Percentiles rank a stretch among this genome's conserved stretches.
Evolutionary conservation across 140 eudicot genomes (phyloP).

Genomic region (Cichorium intybus): DNA sequence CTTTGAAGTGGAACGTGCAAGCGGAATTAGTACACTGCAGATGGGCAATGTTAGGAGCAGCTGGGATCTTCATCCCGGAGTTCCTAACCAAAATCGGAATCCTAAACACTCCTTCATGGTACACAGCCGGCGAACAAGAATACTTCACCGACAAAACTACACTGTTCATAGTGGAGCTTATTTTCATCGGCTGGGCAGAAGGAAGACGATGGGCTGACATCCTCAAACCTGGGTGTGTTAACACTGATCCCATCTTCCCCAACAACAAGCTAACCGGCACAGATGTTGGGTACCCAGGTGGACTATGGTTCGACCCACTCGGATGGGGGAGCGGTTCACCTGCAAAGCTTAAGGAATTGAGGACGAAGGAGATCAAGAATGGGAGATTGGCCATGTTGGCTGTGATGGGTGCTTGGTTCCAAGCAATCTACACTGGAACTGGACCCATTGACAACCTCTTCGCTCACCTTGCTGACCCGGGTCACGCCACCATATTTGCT

Average conservation of each 20-base stretch:
- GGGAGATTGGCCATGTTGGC: slow-evolving; percentile 98
- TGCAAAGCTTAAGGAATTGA: slow-evolving; percentile 80
- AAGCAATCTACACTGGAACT: slow-evolving; percentile 87
- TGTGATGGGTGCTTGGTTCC: slow-evolving; percentile 99
- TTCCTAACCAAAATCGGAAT: slow-evolving; percentile 91
- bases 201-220: slow-evolving; percentile 99
- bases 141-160: slow-evolving; percentile 99
- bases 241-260: slow-evolving; percentile 99
- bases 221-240: slow-evolving; percentile 85
- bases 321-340: slow-evolving; percentile 92
- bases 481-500: slow-evolving; percentile 96
- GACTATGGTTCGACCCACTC: slow-evolving; percentile 97
- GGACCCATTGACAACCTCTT: slow-evolving; percentile 98
- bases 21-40: slow-evolving; percentile 94
- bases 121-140: slow-evolving; percentile 98
- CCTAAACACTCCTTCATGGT: slow-evolving; percentile 98
- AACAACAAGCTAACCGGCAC: slow-evolving; percentile 99
- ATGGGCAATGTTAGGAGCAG: slow-evolving; percentile 99
- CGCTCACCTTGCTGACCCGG: slow-evolving; percentile 99
- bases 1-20: slow-evolving; percentile 83
- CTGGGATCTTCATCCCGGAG: slow-evolving; percentile 98
- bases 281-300: slow-evolving; percentile 99
- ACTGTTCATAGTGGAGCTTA: slow-evolving; percentile 70
- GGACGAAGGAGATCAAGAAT: slow-evolving; percentile 98
- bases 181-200: slow-evolving; percentile 98